A percentile compares a stretch with the other conserved stretches of the same genome.
These are phyloP conservation scores for Straminergon stramineum DNA, from an alignment of 225 moss, liverwort and hornwort species.

Conservation along the genomic window DNA sequence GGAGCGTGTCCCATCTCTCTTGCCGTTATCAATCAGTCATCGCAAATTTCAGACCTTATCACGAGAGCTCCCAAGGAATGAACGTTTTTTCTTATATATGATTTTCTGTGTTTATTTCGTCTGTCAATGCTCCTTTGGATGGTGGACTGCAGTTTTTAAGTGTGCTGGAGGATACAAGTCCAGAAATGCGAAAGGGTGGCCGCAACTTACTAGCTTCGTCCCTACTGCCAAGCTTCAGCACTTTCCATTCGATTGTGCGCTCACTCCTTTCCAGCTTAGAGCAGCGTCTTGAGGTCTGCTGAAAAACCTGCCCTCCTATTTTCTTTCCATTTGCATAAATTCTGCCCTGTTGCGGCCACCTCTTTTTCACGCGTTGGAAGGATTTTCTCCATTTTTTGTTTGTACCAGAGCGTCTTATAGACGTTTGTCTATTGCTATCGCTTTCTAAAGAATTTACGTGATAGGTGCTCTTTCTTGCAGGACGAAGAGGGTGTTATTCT, in stretches of 20 bases:
- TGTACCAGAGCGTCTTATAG: background rate
- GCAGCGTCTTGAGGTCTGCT: slow-evolving; percentile 67
- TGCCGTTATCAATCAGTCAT: background rate
- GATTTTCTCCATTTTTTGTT: background rate
- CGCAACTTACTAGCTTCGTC: slow-evolving; percentile 59
- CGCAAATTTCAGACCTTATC: background rate
- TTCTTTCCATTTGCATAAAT: background rate
- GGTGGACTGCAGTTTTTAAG: slow-evolving; percentile 60
- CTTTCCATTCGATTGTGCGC: slow-evolving; percentile 48
- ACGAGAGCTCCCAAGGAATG: background rate
- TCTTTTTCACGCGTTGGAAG: background rate
- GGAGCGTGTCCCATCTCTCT: background rate
- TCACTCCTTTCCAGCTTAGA: slow-evolving; percentile 68
- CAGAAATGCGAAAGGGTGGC: slow-evolving; percentile 64
- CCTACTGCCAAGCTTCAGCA: slow-evolving; percentile 59
- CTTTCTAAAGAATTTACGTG: background rate
- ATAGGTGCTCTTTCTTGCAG: slow-evolving; percentile 19
- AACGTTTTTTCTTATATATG: background rate
- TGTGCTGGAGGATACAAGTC: slow-evolving; percentile 58
- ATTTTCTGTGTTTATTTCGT: background rate
- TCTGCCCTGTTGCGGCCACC: background rate
- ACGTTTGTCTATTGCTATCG: background rate
- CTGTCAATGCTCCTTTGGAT: background rate
- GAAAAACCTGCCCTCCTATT: background rate
- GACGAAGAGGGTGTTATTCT: slow-evolving; percentile 45